Percentiles rank a stretch among this genome's conserved stretches.
phyloP scores from a whole-genome alignment of 2,329 filamentous ascomycete genomes.

The Calcarisporium arbuscula region DNA sequence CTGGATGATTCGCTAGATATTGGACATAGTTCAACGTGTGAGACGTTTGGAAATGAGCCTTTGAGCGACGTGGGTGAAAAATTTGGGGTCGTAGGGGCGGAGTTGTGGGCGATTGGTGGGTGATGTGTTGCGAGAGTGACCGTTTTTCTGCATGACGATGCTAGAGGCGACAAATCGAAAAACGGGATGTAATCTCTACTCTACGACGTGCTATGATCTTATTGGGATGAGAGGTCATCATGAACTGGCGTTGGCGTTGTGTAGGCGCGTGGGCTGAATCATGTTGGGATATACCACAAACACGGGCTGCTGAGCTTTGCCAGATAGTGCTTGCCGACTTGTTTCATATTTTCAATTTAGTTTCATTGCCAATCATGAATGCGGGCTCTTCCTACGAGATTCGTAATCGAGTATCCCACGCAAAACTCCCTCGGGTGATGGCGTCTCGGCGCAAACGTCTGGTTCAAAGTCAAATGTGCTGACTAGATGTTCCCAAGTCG shows the following conservation, averaged over 20 bases:
- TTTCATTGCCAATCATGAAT: too few species aligned
- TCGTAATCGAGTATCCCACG: constrained; percentile 52
- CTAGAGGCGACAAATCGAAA: too few species aligned
- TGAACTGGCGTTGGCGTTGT: too few species aligned
- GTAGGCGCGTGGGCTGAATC: too few species aligned
- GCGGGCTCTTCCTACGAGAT: constrained; percentile 1
- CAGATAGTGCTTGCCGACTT: constrained; percentile 7
- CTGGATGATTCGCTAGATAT: constrained; percentile 78
- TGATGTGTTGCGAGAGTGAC: constrained; percentile 13
- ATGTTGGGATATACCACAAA: too few species aligned
- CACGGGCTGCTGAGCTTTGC: neutral
- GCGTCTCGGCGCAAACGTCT: constrained; percentile 74
- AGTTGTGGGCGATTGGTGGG: constrained; percentile 83
- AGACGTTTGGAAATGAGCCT: constrained; percentile 92
- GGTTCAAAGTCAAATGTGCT: constrained; percentile 60
- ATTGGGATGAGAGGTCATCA: too few species aligned
- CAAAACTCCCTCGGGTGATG: constrained; percentile 73
- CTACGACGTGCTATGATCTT: too few species aligned
- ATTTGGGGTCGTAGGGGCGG: constrained; percentile 84
- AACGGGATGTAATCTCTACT: too few species aligned
- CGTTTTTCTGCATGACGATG: constrained; percentile 3
- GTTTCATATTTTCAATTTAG: neutral
- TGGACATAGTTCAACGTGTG: constrained; percentile 76
- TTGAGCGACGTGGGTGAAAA: constrained; percentile 89
- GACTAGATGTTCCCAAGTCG: constrained; percentile 70